A percentile compares a stretch with the other conserved stretches of the same genome.
Evolutionary conservation across 2,329 filamentous ascomycete genomes (phyloP).

Genomic region (Pezicula neosporulosa): DNA sequence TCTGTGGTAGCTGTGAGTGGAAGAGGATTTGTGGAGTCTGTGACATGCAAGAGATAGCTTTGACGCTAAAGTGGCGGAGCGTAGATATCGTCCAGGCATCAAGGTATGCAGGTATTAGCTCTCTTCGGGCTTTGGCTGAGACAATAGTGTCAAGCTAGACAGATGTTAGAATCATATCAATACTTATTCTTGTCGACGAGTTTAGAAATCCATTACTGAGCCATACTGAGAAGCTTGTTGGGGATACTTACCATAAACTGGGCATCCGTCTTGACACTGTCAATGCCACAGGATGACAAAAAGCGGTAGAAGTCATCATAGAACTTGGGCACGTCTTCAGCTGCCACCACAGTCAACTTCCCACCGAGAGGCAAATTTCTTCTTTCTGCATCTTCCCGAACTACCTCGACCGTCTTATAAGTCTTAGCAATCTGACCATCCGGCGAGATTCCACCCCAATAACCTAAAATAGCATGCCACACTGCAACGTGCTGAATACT

Average conservation of each 20-base stretch:
- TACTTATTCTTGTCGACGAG: neutral
- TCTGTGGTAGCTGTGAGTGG: slow-evolving; percentile 75
- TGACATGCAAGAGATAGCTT: slow-evolving; percentile 92
- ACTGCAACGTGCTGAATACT: slow-evolving; percentile 82
- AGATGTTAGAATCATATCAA: slow-evolving; percentile 64
- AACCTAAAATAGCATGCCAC: slow-evolving; percentile 86
- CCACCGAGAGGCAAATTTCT: slow-evolving; percentile 51
- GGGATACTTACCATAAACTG: slow-evolving; percentile 13
- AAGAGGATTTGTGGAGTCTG: slow-evolving; percentile 84
- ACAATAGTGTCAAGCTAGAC: slow-evolving; percentile 67
- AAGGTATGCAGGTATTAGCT: slow-evolving; percentile 72
- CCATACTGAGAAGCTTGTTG: neutral
- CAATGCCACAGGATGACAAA: slow-evolving; percentile 68
- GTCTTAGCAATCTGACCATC: slow-evolving; percentile 68
- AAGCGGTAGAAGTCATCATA: slow-evolving; percentile 93
- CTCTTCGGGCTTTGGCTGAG: slow-evolving; percentile 64
- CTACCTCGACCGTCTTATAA: slow-evolving; percentile 70
- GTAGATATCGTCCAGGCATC: slow-evolving; percentile 81
- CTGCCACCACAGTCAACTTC: slow-evolving; percentile 69
- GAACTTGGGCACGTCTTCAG: slow-evolving; percentile 70
- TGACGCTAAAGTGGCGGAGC: slow-evolving; percentile 72
- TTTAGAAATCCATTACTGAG: no score
- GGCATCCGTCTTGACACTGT: slow-evolving; percentile 85
- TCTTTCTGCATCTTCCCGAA: slow-evolving; percentile 44
- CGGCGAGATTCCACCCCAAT: slow-evolving; percentile 87